Evolutionary conservation across 345 rosid species (phyloP), one percentile per base, ranked within the genome.

Genomic region (Eutrema yunnanense): DNA sequence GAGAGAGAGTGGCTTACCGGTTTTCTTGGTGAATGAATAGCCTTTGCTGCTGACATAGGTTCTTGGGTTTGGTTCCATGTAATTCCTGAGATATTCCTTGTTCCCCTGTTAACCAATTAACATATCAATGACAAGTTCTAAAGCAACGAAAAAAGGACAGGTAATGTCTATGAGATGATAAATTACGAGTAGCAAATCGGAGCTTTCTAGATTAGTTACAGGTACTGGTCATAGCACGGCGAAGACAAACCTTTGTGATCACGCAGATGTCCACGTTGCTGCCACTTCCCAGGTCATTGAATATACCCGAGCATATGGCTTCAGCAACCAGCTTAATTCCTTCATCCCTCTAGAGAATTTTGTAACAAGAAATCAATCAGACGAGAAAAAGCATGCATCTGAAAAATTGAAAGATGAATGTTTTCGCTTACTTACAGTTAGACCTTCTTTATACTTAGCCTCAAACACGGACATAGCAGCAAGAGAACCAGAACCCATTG

Each of bases 401-500:
- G 12, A 5, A 64, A 22, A 33, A 3, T 1, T 47, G 5, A 56
- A 56, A 32, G 61, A 56, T 47, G 42, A 76, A 42, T 55, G 40
- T 32, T 29, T 50, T 3, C 3, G 42, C 30, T 30, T 13, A 63
- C 96, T 86, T 82, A 88, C 96, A 75, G 84, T 86, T 48, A 90
- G 78, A 55, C 90, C 94, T 83, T 88, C 96, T 83, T 71, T 86
- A 67, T 90, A 88, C 72, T 85, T 86, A 14, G 94, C 88, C 78
- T 90, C 94, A 75, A 90, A 90, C 34, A 88, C 79, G 50, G 92
- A 67, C 94, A 90, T 88, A 33, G 96, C 94, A 72, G 96, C 96
- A 55, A 90, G 88, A 63, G 96, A 90, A 77, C 96, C 94, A 71
- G 96, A 90, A 52, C 94, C 96, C 96, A 90, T 90, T 26, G 96